Evolutionary conservation across 2,329 filamentous ascomycete genomes (phyloP).

Genomic region (Fusarium transvaalense): DNA sequence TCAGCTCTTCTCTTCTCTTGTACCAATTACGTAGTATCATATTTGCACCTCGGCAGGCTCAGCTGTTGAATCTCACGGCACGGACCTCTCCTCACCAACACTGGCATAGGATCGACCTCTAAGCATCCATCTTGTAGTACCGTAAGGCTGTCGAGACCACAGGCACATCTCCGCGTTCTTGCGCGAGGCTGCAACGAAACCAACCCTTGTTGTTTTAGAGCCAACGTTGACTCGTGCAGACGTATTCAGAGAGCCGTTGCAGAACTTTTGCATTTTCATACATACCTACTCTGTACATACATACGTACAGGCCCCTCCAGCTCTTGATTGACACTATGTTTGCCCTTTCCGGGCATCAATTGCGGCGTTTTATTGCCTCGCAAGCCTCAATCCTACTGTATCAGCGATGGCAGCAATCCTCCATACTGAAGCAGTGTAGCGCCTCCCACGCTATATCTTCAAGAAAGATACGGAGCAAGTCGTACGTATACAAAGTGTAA

Average conservation of each 20-base stretch:
- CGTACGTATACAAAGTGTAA: neutral
- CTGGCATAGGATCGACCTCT: conserved; percentile 16
- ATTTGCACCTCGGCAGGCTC: conserved; percentile 4
- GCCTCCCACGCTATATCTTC: conserved; percentile 18
- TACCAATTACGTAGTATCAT: neutral
- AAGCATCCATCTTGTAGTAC: conserved; percentile 3
- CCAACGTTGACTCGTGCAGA: conserved; percentile 1
- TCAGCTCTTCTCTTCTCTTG: neutral
- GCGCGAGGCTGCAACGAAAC: conserved; percentile 17
- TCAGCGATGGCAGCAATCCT: conserved; percentile 6
- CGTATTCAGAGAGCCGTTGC: neutral
- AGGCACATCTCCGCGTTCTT: conserved; percentile 11
- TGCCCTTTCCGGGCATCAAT: conserved; percentile 18
- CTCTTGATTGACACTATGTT: conserved; percentile 34
- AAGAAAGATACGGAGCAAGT: neutral
- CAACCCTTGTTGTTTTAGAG: conserved; percentile 6
- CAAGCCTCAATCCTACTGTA: conserved; percentile 28
- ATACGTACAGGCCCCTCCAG: conserved; percentile 17
- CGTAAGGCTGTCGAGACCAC: conserved; percentile 32
- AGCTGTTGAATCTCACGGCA: conserved; percentile 12
- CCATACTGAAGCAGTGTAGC: neutral
- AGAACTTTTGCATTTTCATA: conserved; percentile 17
- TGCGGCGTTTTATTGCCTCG: conserved; percentile 20
- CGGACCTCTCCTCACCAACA: conserved; percentile 14
- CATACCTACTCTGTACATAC: conserved; percentile 10